Evolutionary conservation across 1,139 yeast species (phyloP), one percentile per base, ranked within the genome.

Genomic region (Candida neerlandica): DNA sequence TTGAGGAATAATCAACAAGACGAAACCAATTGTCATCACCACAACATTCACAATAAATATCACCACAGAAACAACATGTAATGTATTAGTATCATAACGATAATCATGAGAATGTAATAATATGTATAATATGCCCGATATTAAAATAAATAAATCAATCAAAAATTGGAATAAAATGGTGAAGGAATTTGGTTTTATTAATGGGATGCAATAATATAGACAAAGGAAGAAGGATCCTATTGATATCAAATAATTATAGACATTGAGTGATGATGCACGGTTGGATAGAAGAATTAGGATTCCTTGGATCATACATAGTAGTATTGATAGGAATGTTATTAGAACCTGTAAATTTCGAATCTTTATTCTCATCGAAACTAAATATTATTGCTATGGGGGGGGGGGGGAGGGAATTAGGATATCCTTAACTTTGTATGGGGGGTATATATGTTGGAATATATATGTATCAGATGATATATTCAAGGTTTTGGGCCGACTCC

Each of bases 91-190:
- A 7, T 12, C 34, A 21, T 21, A 40, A 23, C 27, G 27, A 40
- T 40, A 15, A 15, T 32, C n/a, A 10, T 11, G 14, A 9, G 39
- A 16, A 32, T 42, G 29, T 15, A 23, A n/a, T 18, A 33, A 19
- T 10, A 52, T 46, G 27, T 43, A 52, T 44, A 55, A 46, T 53
- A 61, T 55, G 2, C 68, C 68, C 5, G 59, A 51, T 37, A 57
- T 58, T 34, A 58, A 47, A 50, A 63, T 56, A 41, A 61, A 58
- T 5, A 52, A 19, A 6, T 58, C 55, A 7, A 55, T 30, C 14
- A 56, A 11, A 12, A 51, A 15, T 39, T 60, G 59, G 10, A 47
- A 7, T 30, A 38, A 12, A 10, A 49, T 44, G 23, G 46, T 30
- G 11, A 48, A 15, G 5, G 41, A n/a, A 32, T 45, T 46, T 16